These are phyloP conservation scores for Cryptosporidium canis DNA, from an alignment of 169 alveolate genomes.

Conservation along the genomic window DNA sequence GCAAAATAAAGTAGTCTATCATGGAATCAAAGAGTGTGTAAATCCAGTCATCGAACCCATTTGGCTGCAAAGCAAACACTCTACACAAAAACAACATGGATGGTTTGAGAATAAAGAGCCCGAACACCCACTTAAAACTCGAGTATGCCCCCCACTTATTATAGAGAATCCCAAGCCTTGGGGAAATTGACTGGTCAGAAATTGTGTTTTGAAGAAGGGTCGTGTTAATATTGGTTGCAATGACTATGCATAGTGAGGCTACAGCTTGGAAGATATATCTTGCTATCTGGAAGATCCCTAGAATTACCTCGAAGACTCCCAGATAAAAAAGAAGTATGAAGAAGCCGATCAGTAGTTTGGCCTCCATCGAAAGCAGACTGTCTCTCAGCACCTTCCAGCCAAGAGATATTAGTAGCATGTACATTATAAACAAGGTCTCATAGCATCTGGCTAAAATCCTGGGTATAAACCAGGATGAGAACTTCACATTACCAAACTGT, in stretches of 20 bases:
- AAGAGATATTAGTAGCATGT: slow-evolving; percentile 57
- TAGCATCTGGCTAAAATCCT: slow-evolving; percentile 24
- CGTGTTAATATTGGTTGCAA: slow-evolving; percentile 55
- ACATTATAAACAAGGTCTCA: slow-evolving; percentile 36
- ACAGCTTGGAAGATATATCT: slow-evolving; percentile 52
- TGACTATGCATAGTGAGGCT: slow-evolving; percentile 30
- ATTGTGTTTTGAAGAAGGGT: slow-evolving; percentile 55
- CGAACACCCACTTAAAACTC: slow-evolving; percentile 49
- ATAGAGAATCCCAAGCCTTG: slow-evolving; percentile 61
- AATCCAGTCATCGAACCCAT: slow-evolving; percentile 67
- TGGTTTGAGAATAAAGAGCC: slow-evolving; percentile 25
- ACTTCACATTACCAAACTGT: slow-evolving; percentile 24
- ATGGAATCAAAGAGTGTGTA: slow-evolving; percentile 22
- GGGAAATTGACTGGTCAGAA: slow-evolving; percentile 56
- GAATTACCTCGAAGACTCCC: slow-evolving; percentile 31
- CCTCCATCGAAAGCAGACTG: slow-evolving; percentile 36
- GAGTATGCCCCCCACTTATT: slow-evolving; percentile 49
- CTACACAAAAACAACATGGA: slow-evolving; percentile 37
- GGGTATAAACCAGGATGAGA: slow-evolving; percentile 58
- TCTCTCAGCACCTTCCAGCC: slow-evolving; percentile 67
- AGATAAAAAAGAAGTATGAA: slow-evolving; percentile 24
- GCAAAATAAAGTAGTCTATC: slow-evolving; percentile 1
- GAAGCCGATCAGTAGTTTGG: slow-evolving; percentile 15
- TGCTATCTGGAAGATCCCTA: slow-evolving; percentile 56
- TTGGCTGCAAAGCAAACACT: slow-evolving; percentile 26